Base-by-base conservation (phyloP, 2,329 filamentous ascomycete genomes). In the Decorospora gaudefroyi region DNA sequence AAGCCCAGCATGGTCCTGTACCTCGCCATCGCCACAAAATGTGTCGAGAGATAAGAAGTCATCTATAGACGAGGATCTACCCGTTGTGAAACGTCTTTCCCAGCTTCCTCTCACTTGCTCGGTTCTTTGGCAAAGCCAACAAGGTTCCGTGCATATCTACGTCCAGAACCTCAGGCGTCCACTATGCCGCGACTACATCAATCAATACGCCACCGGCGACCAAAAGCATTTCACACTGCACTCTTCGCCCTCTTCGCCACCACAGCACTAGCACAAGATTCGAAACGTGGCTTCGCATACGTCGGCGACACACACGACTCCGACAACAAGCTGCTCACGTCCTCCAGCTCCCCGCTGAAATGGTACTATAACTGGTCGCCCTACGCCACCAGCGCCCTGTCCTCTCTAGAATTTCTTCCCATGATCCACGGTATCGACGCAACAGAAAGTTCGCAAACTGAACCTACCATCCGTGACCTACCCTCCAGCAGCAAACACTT, bases 291-390 rank as follows among this genome's bases (percentile, higher is more conserved):
- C 15, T 83, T 93, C 31, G 79, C 84, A 55, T 90, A 83, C 68
- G 80, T 87, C 7, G 78, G 82, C 11, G 79, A 83, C 55, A 60
- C 73, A 3, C 68, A 79, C 4, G 70, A 75, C 33, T 74, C 81
- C 1, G 58, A 76, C 25, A 88, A 91, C 69, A 80, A 86, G 69
- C 68, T 78, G 35, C 74, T 87, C 53, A 90, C 86, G 81, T 74
- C 15, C 34, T 67, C 74, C 29, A 80, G 77, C 23, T 82, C 79
- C 6, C 81, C 83, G 29, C 67, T 93, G 36, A 84, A 81, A 2
- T 93, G 89, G 88, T 93, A 93, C 76, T 93, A 92, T 77, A 92
- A 91, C 73, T 93, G 90, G 71, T 72, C 72, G 13, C 67, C 77
- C 10, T 70, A 71, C 75, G 34, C 69, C 66, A 15, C 85, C 83